These are phyloP conservation scores for Kuraishia floccosa DNA, from an alignment of 805 yeast genomes.

Conservation along the genomic window DNA sequence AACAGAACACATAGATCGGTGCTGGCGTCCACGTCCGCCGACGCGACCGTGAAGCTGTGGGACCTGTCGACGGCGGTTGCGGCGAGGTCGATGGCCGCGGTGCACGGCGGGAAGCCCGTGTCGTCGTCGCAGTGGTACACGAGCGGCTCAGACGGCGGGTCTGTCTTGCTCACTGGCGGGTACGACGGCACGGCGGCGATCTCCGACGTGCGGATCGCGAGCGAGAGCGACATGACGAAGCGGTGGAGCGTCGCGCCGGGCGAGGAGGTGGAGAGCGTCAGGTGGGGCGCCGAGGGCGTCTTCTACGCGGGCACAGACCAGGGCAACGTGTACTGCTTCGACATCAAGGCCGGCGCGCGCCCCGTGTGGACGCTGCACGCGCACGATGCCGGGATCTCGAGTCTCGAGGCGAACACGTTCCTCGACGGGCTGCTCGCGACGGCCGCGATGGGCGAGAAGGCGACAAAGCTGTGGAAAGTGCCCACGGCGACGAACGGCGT, in stretches of 20 bases:
- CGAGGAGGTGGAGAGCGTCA: constrained; percentile 78
- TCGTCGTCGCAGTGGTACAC: constrained; percentile 83
- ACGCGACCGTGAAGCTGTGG: constrained; percentile 91
- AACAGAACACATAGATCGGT: constrained; percentile 74
- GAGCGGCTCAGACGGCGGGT: constrained; percentile 15
- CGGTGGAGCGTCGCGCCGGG: constrained; percentile 50
- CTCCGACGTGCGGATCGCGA: constrained; percentile 74
- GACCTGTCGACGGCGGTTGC: constrained; percentile 69
- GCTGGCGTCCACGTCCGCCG: constrained; percentile 92
- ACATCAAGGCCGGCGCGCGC: constrained; percentile 54
- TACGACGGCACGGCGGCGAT: constrained; percentile 78
- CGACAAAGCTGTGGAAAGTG: constrained; percentile 81
- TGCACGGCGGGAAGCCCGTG: constrained; percentile 75
- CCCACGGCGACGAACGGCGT: constrained; percentile 21
- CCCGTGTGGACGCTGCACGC: constrained; percentile 96
- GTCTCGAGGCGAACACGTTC: constrained; percentile 57
- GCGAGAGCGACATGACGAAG: constrained; percentile 46
- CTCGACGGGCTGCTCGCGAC: constrained; percentile 71
- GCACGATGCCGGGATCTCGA: constrained; percentile 88
- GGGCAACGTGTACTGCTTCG: constrained; percentile 85
- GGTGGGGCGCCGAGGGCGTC: constrained; percentile 44
- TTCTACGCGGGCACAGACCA: constrained; percentile 87
- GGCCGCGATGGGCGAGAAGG: constrained; percentile 85
- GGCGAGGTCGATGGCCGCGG: constrained; percentile 59
- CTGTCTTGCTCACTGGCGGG: constrained; percentile 80